A percentile compares a stretch with the other conserved stretches of the same genome.
Conservation (phyloP, 495 filamentous ascomycete species). For the Neurospora hispaniola region DNA sequence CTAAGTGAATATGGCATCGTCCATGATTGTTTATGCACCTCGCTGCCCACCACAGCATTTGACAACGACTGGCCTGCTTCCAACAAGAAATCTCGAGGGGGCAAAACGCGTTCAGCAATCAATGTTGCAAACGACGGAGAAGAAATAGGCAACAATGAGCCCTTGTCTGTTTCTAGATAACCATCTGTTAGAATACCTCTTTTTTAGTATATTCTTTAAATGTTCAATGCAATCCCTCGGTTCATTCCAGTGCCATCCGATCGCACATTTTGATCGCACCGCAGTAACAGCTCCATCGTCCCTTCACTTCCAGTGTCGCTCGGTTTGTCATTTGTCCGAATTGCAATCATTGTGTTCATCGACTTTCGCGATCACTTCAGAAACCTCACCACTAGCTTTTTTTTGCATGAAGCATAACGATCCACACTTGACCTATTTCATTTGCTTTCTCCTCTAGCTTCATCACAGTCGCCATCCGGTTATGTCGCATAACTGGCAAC, state of each 20-base stretch:
- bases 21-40: neutral
- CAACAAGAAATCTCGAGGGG: neutral
- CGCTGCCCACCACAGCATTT: neutral
- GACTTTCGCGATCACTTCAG: neutral
- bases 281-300: neutral
- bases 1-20: neutral
- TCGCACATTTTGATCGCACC: neutral
- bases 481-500: slow-evolving; percentile 7
- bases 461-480: neutral
- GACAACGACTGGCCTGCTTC: neutral
- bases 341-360: neutral
- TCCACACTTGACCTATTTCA: neutral
- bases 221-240: neutral
- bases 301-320: neutral
- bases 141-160: neutral
- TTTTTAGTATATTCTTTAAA: neutral
- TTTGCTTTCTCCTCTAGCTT: neutral
- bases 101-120: neutral
- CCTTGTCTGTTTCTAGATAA: neutral
- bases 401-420: neutral
- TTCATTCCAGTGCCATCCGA: neutral
- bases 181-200: neutral
- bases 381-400: neutral
- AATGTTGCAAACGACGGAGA: neutral
- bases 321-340: neutral